Conservation (phyloP, 495 filamentous ascomycete genomes). For the Amorphotheca resinae region DNA sequence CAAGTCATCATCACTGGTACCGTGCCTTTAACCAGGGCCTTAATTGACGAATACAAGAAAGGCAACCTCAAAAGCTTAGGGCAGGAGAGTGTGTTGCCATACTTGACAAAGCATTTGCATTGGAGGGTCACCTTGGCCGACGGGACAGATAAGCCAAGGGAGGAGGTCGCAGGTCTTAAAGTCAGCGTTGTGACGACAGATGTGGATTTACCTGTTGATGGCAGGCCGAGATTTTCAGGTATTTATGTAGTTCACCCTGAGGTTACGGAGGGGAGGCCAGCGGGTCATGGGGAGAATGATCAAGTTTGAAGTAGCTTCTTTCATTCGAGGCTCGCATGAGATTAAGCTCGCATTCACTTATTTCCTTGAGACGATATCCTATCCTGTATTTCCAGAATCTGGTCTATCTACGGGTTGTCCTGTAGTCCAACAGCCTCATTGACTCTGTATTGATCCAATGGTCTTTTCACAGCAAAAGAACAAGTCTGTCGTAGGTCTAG, state of each 20-base stretch:
- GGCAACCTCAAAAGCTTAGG: constrained; percentile 20
- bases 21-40: constrained; percentile 29
- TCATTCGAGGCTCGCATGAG: too few species aligned
- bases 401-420: too few species aligned
- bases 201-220: constrained; percentile 19
- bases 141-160: constrained; percentile 22
- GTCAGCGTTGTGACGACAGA: constrained; percentile 27
- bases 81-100: constrained; percentile 26
- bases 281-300: constrained; percentile 6
- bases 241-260: constrained; percentile 25
- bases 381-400: too few species aligned
- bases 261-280: constrained; percentile 26
- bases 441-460: too few species aligned
- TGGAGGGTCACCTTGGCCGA: constrained; percentile 26
- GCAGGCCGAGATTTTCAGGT: constrained; percentile 24
- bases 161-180: constrained; percentile 23
- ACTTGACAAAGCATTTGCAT: constrained; percentile 23
- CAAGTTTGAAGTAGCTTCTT: not conserved
- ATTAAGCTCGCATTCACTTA: too few species aligned
- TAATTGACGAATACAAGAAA: constrained; percentile 26
- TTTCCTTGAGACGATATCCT: too few species aligned
- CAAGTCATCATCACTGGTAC: constrained; percentile 28
- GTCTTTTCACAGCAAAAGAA: too few species aligned
- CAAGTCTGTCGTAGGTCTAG: too few species aligned
- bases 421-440: too few species aligned